A percentile compares a stretch with the other conserved stretches of the same genome.
Evolutionary conservation across 1,284 basidiomycete genomes (phyloP).

Genomic region (Pyrrhoderma noxium): DNA sequence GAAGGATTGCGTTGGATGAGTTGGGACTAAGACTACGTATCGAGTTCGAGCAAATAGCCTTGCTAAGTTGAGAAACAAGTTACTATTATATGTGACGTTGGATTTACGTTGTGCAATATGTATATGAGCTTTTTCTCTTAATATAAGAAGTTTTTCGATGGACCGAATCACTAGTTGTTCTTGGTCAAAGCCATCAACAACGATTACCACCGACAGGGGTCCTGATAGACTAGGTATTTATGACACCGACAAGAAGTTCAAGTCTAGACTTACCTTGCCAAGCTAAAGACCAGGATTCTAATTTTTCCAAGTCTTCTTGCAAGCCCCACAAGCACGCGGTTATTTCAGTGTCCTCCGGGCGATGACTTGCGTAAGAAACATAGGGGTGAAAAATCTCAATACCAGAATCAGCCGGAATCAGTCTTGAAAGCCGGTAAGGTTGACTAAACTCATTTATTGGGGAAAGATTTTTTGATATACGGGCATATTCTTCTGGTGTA

Average conservation of each 20-base stretch:
- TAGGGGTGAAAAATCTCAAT: constrained; percentile 25
- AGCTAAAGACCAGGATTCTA: constrained; percentile 32
- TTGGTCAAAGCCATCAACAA: constrained; percentile 29
- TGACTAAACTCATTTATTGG: constrained; percentile 22
- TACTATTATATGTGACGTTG: constrained; percentile 35
- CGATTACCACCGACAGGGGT: constrained; percentile 46
- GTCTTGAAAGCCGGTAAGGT: constrained; percentile 26
- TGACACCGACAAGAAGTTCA: background rate
- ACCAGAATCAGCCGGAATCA: constrained; percentile 24
- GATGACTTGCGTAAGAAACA: constrained; percentile 18
- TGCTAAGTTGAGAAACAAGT: constrained; percentile 56
- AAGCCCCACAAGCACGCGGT: constrained; percentile 50
- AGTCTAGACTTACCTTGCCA: constrained; percentile 42
- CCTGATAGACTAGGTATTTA: background rate
- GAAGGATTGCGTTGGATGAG: constrained; percentile 22
- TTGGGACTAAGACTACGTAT: constrained; percentile 45
- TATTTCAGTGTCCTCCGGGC: constrained; percentile 23
- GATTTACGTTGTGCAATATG: constrained; percentile 44
- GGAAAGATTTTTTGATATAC: constrained; percentile 16
- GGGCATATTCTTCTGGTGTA: constrained; percentile 20
- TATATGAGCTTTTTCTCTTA: constrained; percentile 32
- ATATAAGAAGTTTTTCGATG: constrained; percentile 19
- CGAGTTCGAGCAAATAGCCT: constrained; percentile 48
- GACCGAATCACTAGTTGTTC: constrained; percentile 20
- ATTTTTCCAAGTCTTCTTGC: constrained; percentile 28